These are phyloP conservation scores for Trichosporon sp. DNA, from an alignment of 1,284 basidiomycete genomes.

Conservation along the genomic window DNA sequence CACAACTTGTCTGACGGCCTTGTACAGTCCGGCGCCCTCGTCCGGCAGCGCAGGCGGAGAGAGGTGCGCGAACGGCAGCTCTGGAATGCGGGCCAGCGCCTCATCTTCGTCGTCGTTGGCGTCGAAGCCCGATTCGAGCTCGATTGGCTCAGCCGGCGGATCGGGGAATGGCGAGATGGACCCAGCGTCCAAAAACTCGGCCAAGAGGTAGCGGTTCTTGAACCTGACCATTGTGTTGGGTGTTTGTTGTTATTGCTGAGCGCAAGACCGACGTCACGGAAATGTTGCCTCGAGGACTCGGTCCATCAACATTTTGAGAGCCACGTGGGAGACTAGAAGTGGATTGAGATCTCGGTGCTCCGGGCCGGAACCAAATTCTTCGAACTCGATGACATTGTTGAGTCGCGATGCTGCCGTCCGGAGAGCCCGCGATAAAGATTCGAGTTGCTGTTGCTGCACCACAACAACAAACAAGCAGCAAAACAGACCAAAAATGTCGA, in stretches of 20 bases:
- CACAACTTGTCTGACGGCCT: constrained; percentile 38
- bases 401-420: background rate
- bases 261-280: constrained; percentile 1
- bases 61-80: constrained; percentile 40
- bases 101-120: constrained; percentile 31
- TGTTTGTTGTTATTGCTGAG: constrained; percentile 5
- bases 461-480: background rate
- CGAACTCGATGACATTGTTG: background rate
- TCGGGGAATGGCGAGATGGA: constrained; percentile 30
- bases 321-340: background rate
- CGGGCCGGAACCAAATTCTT: constrained; percentile 10
- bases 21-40: constrained; percentile 39
- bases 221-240: constrained; percentile 48
- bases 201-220: constrained; percentile 56
- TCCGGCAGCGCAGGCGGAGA: constrained; percentile 29
- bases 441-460: background rate
- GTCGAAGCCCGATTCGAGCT: constrained; percentile 18
- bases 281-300: background rate
- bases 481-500: constrained; percentile 30
- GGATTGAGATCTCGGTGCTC: background rate
- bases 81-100: constrained; percentile 34
- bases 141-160: constrained; percentile 12
- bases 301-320: background rate
- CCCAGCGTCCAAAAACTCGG: constrained; percentile 50
- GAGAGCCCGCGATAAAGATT: constrained; percentile 1